A percentile compares a stretch with the other conserved stretches of the same genome.
Evolutionary conservation across 768 basidiomycete species (phyloP).

Genomic region (Rhizopogon vesiculosus): DNA sequence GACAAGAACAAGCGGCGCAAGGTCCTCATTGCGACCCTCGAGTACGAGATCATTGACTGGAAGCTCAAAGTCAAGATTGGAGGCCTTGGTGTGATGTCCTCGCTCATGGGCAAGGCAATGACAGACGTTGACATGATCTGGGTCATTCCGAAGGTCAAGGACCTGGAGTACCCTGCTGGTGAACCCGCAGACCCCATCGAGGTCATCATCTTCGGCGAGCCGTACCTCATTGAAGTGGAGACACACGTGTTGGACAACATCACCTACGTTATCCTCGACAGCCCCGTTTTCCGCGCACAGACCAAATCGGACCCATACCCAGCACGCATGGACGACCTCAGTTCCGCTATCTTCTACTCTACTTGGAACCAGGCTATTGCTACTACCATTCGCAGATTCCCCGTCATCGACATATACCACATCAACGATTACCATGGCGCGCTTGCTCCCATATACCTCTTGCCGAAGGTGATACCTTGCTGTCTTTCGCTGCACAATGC

Average conservation of each 20-base stretch:
- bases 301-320: constrained; percentile 96
- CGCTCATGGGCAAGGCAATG: constrained; percentile 98
- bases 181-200: constrained; percentile 93
- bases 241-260: constrained; percentile 92
- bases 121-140: constrained; percentile 92
- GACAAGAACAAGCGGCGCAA: constrained; percentile 87
- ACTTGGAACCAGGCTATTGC: constrained; percentile 98
- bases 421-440: constrained; percentile 95
- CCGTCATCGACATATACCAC: constrained; percentile 91
- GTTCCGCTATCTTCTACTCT: constrained; percentile 96
- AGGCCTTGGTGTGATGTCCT: constrained; percentile 96
- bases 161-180: constrained; percentile 87
- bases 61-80: constrained; percentile 98
- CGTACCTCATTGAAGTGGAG: constrained; percentile 94
- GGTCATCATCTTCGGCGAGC: constrained; percentile 94
- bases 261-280: constrained; percentile 91
- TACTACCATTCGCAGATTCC: constrained; percentile 80
- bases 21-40: constrained; percentile 87
- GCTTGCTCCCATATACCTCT: constrained; percentile 83
- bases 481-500: constrained; percentile 95
- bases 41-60: constrained; percentile 97
- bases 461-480: constrained; percentile 86
- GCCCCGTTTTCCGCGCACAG: constrained; percentile 94
- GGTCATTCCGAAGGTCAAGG: constrained; percentile 94
- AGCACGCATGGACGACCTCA: constrained; percentile 94